Conservation (phyloP, 73 alveolate genomes). For the Uronychia binucleata region DNA sequence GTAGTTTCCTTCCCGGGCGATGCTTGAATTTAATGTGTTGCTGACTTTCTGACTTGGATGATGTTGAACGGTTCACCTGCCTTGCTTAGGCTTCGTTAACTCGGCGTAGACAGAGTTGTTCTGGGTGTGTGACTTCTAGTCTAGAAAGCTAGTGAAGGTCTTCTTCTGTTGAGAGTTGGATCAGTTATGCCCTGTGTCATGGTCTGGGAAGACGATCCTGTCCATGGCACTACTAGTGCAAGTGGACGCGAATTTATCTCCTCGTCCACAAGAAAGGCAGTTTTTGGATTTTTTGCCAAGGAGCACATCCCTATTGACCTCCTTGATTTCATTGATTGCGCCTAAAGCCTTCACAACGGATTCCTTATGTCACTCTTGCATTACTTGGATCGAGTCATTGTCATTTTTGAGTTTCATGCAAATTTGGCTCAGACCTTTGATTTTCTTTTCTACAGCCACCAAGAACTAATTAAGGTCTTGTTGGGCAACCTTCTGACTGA, state of each 20-base stretch:
- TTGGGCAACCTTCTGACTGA: neutral
- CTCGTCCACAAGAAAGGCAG: neutral
- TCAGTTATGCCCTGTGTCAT: neutral
- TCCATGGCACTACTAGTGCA: neutral
- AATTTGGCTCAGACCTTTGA: neutral
- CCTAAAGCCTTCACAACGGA: neutral
- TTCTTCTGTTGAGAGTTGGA: neutral
- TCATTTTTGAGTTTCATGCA: neutral
- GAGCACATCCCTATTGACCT: conserved; percentile 1
- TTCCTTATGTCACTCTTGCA: neutral
- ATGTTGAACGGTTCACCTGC: neutral
- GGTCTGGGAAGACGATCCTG: neutral
- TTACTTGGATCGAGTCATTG: neutral
- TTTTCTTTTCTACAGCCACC: neutral
- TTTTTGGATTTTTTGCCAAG: neutral
- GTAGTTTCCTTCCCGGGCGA: too few relatives aligned
- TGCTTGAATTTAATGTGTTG: too few relatives aligned
- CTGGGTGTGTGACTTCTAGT: neutral
- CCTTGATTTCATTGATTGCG: neutral
- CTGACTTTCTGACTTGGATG: neutral
- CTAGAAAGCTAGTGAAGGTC: neutral
- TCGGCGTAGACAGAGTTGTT: neutral
- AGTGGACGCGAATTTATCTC: neutral
- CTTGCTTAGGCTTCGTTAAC: neutral
- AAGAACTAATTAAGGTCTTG: neutral